Evolutionary conservation across 148 eudicot genomes (phyloP), one percentile per base, ranked within the genome.

Genomic region (Pouteria glomerata): DNA sequence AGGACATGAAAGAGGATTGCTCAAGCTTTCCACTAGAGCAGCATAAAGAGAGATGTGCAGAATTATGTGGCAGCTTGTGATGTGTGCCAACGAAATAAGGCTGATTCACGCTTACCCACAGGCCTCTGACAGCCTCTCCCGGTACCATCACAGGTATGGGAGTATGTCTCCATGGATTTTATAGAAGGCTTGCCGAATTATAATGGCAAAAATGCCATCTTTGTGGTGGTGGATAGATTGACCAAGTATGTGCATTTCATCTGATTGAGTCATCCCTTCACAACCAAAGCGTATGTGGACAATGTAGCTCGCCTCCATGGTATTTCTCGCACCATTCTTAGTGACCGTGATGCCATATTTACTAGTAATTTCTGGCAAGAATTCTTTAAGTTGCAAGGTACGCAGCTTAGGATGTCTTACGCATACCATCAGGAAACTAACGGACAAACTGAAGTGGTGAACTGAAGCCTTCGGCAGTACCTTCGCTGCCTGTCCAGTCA

Each of bases 121-220:
- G 71, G 71, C n/a, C 11, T 68, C 7, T 12, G 50, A 29, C 39
- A 68, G 8, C 71, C 71, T 18, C 19, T 68, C 2, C n/a, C 23
- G 3, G 39, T 68, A 8, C 58, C 71, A 13, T 6, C 13, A 3
- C 4, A 4, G 1, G 7, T 11, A 1, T 68, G 58, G 71, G 3
- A 1, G 6, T 8, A 68, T 4, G 16, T 68, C 2, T 3, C 58
- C 15, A 68, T 68, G 41, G 71, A 68, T 30, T 68, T 68, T 16
- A 68, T 68, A 23, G 52, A 42, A 23, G 29, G 69, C 13, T n/a
- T 65, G 1, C 69, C 52, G 6, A 41, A 23, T 2, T 68, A 23
- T 1, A 19, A 30, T 3, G 44, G 42, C 1, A 48, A 27, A 16
- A 34, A 50, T 0, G 41, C 8, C 3, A 68, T 68, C 26, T 31